Evolutionary conservation across 2,329 filamentous ascomycete genomes (phyloP).

Genomic region (Exophiala phaeomuriformis): DNA sequence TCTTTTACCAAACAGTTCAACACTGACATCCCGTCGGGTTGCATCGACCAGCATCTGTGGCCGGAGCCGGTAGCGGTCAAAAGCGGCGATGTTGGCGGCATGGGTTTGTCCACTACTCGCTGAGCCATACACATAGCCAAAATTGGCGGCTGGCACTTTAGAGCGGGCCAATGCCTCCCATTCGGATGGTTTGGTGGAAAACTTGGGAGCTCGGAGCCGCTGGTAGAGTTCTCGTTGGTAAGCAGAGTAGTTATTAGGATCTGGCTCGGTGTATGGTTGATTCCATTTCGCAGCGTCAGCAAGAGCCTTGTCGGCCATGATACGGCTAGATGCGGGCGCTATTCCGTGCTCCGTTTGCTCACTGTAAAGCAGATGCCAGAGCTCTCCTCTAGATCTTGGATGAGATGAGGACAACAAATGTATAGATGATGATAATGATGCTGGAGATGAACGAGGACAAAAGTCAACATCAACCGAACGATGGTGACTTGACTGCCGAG

Average conservation of each 20-base stretch:
- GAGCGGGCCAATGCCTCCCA: slow-evolving; percentile 48
- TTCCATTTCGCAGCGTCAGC: slow-evolving; percentile 9
- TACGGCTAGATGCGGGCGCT: background rate
- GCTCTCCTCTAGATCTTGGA: too few relatives aligned
- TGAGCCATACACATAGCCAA: slow-evolving; percentile 53
- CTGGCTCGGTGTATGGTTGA: slow-evolving; percentile 22
- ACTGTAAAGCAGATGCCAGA: too few relatives aligned
- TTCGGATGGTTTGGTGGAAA: slow-evolving; percentile 51
- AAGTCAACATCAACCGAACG: too few relatives aligned
- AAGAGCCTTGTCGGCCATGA: slow-evolving; percentile 11
- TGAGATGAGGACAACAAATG: too few relatives aligned
- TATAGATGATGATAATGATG: too few relatives aligned
- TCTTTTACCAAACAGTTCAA: slow-evolving; percentile 45
- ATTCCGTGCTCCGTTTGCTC: too few relatives aligned
- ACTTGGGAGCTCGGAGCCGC: slow-evolving; percentile 35
- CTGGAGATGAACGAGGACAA: too few relatives aligned
- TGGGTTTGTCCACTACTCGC: slow-evolving; percentile 38
- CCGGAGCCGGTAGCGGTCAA: slow-evolving; percentile 30
- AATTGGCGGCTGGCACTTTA: slow-evolving; percentile 44
- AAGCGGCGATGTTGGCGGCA: slow-evolving; percentile 30
- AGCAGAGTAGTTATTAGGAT: slow-evolving; percentile 16
- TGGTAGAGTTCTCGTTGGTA: slow-evolving; percentile 27
- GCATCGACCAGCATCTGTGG: slow-evolving; percentile 29
- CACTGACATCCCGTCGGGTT: slow-evolving; percentile 42
- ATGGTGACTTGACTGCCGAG: too few relatives aligned